A percentile compares a stretch with the other conserved stretches of the same genome.
These are phyloP conservation scores for Blastobotrys attinorum DNA, from an alignment of 805 yeast species.

Conservation along the genomic window DNA sequence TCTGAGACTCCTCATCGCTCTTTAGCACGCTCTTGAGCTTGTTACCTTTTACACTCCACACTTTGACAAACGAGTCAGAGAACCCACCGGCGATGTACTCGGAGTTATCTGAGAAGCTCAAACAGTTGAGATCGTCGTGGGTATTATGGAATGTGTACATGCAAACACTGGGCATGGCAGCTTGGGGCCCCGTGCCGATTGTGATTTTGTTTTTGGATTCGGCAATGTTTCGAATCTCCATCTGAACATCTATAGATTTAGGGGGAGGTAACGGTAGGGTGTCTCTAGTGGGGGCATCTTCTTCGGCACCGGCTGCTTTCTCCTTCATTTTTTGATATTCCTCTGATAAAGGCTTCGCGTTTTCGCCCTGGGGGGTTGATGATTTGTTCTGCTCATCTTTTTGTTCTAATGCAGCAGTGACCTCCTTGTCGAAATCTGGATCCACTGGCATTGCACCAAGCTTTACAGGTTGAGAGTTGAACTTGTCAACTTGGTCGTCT, in stretches of 20 bases:
- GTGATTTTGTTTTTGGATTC: conserved; percentile 73
- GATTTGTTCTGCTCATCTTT: conserved; percentile 44
- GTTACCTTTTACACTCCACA: conserved; percentile 91
- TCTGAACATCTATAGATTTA: conserved; percentile 68
- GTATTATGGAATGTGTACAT: conserved; percentile 98
- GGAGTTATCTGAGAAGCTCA: conserved; percentile 82
- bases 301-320: conserved; percentile 24
- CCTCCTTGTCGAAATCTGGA: conserved; percentile 74
- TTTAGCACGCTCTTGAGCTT: conserved; percentile 44
- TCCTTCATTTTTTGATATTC: conserved; percentile 54
- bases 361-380: too few relatives aligned
- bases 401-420: conserved; percentile 72
- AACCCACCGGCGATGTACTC: conserved; percentile 89
- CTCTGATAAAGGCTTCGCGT: conserved; percentile 43
- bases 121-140: conserved; percentile 75
- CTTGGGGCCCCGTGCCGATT: conserved; percentile 56
- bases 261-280: conserved; percentile 78
- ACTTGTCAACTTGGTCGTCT: conserved; percentile 46
- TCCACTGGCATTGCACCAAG: conserved; percentile 83
- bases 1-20: conserved; percentile 21
- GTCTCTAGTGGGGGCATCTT: conserved; percentile 67
- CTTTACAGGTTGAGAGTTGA: conserved; percentile 52
- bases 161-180: conserved; percentile 87
- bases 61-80: conserved; percentile 80
- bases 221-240: conserved; percentile 69